These are phyloP conservation scores for Geotrichum citri-aurantii DNA, from an alignment of 1,139 yeast genomes.

Conservation along the genomic window DNA sequence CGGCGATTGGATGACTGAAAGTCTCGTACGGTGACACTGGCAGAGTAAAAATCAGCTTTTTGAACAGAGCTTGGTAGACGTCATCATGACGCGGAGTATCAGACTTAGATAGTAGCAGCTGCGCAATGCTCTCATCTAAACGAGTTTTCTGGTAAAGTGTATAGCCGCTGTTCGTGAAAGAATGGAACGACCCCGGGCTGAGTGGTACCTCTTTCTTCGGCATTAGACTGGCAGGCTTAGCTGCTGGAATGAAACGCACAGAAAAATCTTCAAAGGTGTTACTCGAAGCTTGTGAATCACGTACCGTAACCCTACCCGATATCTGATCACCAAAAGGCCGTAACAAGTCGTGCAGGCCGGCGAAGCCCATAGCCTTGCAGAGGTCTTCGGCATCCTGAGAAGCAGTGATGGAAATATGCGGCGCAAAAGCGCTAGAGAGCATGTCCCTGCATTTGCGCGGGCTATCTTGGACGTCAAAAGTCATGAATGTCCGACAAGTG, in stretches of 20 bases:
- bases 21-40: slow-evolving; percentile 77
- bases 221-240: background rate
- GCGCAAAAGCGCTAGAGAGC: slow-evolving; percentile 42
- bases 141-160: slow-evolving; percentile 1
- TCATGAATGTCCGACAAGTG: background rate
- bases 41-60: slow-evolving; percentile 56
- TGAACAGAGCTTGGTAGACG: slow-evolving; percentile 55
- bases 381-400: slow-evolving; percentile 48
- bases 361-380: slow-evolving; percentile 39
- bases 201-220: background rate
- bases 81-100: slow-evolving; percentile 22
- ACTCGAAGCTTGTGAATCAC: slow-evolving; percentile 37
- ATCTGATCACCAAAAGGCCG: slow-evolving; percentile 41
- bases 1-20: slow-evolving; percentile 82
- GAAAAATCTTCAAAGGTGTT: slow-evolving; percentile 32
- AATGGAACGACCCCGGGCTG: background rate
- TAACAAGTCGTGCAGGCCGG: slow-evolving; percentile 37
- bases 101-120: background rate
- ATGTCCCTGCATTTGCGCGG: background rate
- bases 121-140: slow-evolving; percentile 7
- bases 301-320: slow-evolving; percentile 39
- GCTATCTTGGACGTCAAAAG: background rate
- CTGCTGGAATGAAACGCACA: slow-evolving; percentile 27
- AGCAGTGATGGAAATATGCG: slow-evolving; percentile 51
- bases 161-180: background rate